Conservation (phyloP, 1,139 yeast species). For the Diutina siamensis region DNA sequence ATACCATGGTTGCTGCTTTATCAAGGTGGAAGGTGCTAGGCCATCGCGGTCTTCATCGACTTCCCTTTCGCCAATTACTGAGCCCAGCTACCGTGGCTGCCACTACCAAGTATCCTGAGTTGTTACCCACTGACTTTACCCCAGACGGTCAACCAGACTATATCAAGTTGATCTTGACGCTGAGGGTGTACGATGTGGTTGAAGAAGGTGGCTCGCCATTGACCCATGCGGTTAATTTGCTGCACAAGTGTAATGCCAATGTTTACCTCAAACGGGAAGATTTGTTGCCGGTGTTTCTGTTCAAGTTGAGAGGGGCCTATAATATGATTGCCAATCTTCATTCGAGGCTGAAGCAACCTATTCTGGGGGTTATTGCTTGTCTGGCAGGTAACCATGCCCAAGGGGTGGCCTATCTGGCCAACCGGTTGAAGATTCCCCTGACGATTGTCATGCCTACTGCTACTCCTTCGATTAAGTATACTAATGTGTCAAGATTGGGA, state of each 20-base stretch:
- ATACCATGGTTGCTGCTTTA: too few species aligned
- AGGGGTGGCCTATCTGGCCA: conserved; percentile 93
- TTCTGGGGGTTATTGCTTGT: conserved; percentile 92
- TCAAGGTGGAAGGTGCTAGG: too few species aligned
- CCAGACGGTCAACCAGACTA: conserved; percentile 80
- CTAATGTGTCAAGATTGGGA: conserved; percentile 85
- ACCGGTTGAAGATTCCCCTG: conserved; percentile 74
- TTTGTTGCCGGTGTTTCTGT: conserved; percentile 85
- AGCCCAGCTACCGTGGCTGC: neutral
- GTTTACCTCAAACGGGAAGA: conserved; percentile 85
- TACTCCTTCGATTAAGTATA: conserved; percentile 88
- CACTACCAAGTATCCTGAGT: neutral
- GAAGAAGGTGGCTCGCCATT: conserved; percentile 72
- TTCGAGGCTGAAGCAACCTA: conserved; percentile 39
- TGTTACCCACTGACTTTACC: conserved; percentile 27
- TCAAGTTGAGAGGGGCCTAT: conserved; percentile 94
- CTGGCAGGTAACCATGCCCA: conserved; percentile 99
- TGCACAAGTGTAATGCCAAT: conserved; percentile 61
- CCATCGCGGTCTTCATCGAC: too few species aligned
- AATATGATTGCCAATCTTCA: conserved; percentile 89
- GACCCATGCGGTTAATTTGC: conserved; percentile 62
- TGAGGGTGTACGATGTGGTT: conserved; percentile 89
- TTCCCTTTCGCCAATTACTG: neutral
- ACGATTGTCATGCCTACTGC: conserved; percentile 98
- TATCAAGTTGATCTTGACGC: conserved; percentile 75